Percentiles rank a stretch among this genome's conserved stretches.
Evolutionary conservation across 164 flowering plant genomes (phyloP).

Genomic region (Taxillus chinensis): DNA sequence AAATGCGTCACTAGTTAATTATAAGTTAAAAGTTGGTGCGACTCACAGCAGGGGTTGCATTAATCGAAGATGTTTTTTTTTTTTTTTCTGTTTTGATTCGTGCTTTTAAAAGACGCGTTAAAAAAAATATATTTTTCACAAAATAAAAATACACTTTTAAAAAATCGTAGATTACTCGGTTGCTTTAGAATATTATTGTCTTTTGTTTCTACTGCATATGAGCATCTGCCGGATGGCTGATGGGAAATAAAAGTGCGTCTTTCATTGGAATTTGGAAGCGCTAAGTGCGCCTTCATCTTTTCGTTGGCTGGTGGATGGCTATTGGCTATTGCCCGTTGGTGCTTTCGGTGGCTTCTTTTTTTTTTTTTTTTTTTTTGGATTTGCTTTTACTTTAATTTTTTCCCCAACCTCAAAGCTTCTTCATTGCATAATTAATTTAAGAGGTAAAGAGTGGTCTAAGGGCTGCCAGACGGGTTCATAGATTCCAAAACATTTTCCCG

Average conservation of each 20-base stretch:
- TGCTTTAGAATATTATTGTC: background rate
- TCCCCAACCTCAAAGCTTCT: too few relatives aligned
- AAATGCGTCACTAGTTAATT: too few relatives aligned
- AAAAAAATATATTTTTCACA: too few relatives aligned
- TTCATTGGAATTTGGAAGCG: background rate
- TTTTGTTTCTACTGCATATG: background rate
- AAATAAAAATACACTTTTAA: too few relatives aligned
- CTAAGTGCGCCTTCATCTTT: background rate
- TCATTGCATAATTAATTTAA: too few relatives aligned
- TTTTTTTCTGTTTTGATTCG: constrained; percentile 9
- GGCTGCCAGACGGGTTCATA: too few relatives aligned
- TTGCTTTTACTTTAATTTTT: too few relatives aligned
- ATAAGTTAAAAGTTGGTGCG: constrained; percentile 18
- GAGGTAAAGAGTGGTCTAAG: too few relatives aligned
- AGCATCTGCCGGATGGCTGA: background rate
- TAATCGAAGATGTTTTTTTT: constrained; percentile 28
- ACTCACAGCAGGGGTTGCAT: constrained; percentile 35
- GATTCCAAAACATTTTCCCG: too few relatives aligned
- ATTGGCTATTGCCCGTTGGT: background rate
- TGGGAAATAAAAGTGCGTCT: constrained; percentile 8
- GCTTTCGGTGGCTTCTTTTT: constrained; percentile 4
- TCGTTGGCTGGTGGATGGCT: constrained; percentile 1
- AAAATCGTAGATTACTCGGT: too few relatives aligned
- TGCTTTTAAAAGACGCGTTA: too few relatives aligned
- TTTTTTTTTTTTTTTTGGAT: background rate